Base-by-base conservation (phyloP, 129 eudicot species). In the Chrysanthemum lavandulifolium region DNA sequence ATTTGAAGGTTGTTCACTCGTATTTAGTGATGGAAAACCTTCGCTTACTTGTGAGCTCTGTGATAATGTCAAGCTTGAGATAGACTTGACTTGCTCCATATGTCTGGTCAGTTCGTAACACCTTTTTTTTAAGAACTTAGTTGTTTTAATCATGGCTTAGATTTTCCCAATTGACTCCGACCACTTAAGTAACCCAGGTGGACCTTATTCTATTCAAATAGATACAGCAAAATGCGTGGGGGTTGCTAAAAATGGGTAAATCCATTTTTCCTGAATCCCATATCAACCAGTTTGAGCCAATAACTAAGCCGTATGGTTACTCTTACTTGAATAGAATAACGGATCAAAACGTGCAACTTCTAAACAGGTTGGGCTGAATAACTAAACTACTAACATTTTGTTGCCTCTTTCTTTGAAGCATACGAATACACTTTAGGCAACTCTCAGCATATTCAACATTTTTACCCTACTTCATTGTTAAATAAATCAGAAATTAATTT, bases 71-170 rank as follows among this genome's bases (percentile, higher is more conserved):
- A 91, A 84, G 86, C 82, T 91, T 21, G 96, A 95, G 56, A 83
- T 90, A 61, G 94, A 88, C 81, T 85, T 95, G 88, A 91, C 99
- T 19, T 95, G 99, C 84, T 84, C 97, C 49, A 88, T 95, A 79
- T 95, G 99, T 80, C 75, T 95, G 96, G 99, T 95, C 18, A 80
- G 89, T 79, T 23, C 48, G 5, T 14, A 33, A 53, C 10, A 33
- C 15, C 13, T 53, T 58, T 14, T 14, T 1, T 3, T 0, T 0
- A 13, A 53, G 58, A 53, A 53, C 0, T 53, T 53, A 3, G 9
- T 14, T 1, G 8, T 40, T 7, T 40, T 40, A 8, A 40, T 54
- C 63, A 53, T 11, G 51, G 2, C 54, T 49, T 18, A 52, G 63
- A 31, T 15, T 29, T 8, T 54, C 36, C 58, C 0, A 45, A 47